Evolutionary conservation across 75 land plant species (phyloP), one percentile per base, ranked within the genome.

Genomic region (Pinus albicaulis): DNA sequence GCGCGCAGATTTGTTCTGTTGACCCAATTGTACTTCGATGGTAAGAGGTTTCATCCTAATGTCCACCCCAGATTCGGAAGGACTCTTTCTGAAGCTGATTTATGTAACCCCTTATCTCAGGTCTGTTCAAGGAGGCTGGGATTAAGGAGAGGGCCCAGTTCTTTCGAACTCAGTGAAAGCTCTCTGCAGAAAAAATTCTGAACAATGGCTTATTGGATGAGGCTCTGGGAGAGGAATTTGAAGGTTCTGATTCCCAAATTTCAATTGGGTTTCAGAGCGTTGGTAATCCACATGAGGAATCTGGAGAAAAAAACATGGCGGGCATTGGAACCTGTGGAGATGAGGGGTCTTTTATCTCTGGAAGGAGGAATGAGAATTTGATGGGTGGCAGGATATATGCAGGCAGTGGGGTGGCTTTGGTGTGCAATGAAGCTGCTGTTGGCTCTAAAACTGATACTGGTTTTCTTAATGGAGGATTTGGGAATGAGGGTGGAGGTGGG

Each of bases 61-160:
- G 38, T 36, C 3, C 5, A n/a, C n/a, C n/a, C n/a, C n/a, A n/a
- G n/a, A n/a, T n/a, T 3, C 38, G 5, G 38, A 36, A 36, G 38
- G 3, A 36, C 38, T 1, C 38, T 36, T 1, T 78, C 89, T 2
- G 86, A 84, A 58, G 69, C 22, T 19, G 55, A 76, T 20, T 23
- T 52, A 5, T 13, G 77, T 3, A 56, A 68, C 24, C 68, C 63
- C 62, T 19, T 56, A 26, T 28, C 28, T 26, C 34, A 53, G 17
- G 20, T 2, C 48, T 14, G 63, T n/a, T 60, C 17, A 11, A 59
- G 79, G 19, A 5, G 57, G 7, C 12, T n/a, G n/a, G n/a, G n/a
- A n/a, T n/a, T n/a, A n/a, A n/a, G n/a, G n/a, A n/a, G n/a, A n/a
- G n/a, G 12, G 72, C 16, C 17, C 34, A 41, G 65, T 16, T 17